Evolutionary conservation across 1,139 yeast genomes (phyloP), one percentile per base, ranked within the genome.

Genomic region (Lodderomyces parapsilosis): DNA sequence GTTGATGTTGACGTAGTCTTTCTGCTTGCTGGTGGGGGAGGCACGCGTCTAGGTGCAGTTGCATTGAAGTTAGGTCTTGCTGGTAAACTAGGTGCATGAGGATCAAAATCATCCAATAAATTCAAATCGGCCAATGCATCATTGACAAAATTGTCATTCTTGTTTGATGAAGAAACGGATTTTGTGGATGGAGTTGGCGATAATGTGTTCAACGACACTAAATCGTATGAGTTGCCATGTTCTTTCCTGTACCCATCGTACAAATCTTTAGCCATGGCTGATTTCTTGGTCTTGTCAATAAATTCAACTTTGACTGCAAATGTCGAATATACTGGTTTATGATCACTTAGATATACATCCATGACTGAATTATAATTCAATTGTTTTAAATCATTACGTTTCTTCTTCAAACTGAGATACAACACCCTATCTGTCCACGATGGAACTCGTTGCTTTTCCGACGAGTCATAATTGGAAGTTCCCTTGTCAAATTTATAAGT

Each of bases 401-500:
- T 72, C 8, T 56, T 58, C 15, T 50, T 55, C 3, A 49, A 46
- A 42, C 65, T 58, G 48, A 57, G 49, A 57, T 75, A 86, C 42
- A 90, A 73, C 36, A 89, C 81, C 59, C 99, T 71, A 66, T 93
- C 99, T 0, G 98, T 93, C 98, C 98, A 93, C 0, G 98, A 90
- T 1, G 99, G 99, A 20, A 86, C 85, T 52, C 99, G 76, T 59
- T 84, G 86, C 60, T 93, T 93, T 53, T 93, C 99, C 13, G 95
- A 85, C 0, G 96, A 79, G 61, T 93, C 99, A 60, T 90, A 93
- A 6, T 66, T 67, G 40, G 80, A 80, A 0, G 96, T 88, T 3
- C 95, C 96, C 45, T 88, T 89, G 59, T 93, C 96, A 63, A 86
- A 93, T 59, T 93, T 93, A 64, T 93, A 93, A 0, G 99, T 93